Evolutionary conservation across 1,284 basidiomycete genomes (phyloP).

Genomic region (Austropuccinia psidii): DNA sequence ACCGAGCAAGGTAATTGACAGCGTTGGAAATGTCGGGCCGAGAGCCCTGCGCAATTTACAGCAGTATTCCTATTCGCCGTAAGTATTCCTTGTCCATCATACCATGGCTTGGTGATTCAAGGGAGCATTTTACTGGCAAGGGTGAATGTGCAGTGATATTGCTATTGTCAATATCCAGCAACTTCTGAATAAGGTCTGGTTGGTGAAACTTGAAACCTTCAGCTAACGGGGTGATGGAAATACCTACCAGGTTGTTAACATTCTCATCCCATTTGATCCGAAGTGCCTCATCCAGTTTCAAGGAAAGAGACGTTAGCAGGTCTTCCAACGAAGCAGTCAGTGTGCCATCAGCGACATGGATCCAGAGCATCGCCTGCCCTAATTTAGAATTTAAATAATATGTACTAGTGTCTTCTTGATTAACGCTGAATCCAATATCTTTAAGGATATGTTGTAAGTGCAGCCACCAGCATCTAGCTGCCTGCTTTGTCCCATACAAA

Average conservation of each 20-base stretch:
- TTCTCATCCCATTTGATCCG: too few species aligned
- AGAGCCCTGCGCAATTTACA: background rate
- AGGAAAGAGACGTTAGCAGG: too few species aligned
- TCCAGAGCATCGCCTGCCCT: background rate
- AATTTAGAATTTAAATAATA: background rate
- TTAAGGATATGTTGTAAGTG: background rate
- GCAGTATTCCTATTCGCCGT: background rate
- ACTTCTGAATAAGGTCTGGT: too few species aligned
- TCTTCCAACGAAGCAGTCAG: too few species aligned
- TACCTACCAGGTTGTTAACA: too few species aligned
- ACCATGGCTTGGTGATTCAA: background rate
- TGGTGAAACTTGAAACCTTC: too few species aligned
- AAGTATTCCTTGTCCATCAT: background rate
- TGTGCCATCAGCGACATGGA: constrained; percentile 25
- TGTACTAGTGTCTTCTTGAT: background rate
- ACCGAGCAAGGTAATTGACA: background rate
- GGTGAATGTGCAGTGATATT: background rate
- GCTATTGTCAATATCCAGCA: too few species aligned
- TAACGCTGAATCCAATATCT: background rate
- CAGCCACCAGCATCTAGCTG: constrained; percentile 1
- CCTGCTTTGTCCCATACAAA: background rate
- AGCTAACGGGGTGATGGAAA: too few species aligned
- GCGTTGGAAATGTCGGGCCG: background rate
- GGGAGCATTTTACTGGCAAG: background rate
- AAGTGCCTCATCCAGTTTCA: too few species aligned